Conservation (phyloP, 2,329 filamentous ascomycete genomes). For the Penicillium polonicum region DNA sequence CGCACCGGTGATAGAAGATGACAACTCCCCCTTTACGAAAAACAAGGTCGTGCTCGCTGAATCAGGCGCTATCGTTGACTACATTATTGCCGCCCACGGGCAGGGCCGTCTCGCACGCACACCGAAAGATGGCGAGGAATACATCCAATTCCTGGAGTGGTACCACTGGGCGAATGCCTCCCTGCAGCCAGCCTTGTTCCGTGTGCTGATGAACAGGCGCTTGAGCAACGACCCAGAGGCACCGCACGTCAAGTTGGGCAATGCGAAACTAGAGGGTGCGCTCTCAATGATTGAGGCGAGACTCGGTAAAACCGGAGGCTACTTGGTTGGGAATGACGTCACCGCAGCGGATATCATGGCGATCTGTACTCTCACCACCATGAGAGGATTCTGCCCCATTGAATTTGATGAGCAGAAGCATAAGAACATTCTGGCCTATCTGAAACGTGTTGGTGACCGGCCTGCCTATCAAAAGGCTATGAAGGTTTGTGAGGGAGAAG, state of each 20-base stretch:
- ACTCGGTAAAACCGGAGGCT: constrained; percentile 20
- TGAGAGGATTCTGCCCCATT: constrained; percentile 20
- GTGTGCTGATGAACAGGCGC: constrained; percentile 13
- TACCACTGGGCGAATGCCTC: constrained; percentile 25
- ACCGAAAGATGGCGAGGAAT: constrained; percentile 20
- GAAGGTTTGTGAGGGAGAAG: constrained; percentile 22
- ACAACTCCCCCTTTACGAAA: constrained; percentile 20
- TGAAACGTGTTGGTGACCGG: constrained; percentile 21
- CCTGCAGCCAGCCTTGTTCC: constrained; percentile 17
- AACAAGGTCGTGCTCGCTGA: constrained; percentile 19
- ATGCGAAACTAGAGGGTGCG: constrained; percentile 8
- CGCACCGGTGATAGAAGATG: constrained; percentile 25
- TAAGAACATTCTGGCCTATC: constrained; percentile 19
- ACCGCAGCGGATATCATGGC: constrained; percentile 26
- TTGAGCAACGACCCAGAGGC: background rate
- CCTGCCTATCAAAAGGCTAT: constrained; percentile 24
- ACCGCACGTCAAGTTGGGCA: background rate
- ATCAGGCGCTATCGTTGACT: constrained; percentile 23
- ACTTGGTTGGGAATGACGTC: constrained; percentile 20
- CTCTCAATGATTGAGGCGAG: constrained; percentile 19
- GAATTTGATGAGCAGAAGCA: constrained; percentile 20
- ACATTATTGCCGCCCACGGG: constrained; percentile 22
- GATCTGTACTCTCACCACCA: constrained; percentile 22
- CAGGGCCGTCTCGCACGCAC: constrained; percentile 18
- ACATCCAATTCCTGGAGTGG: constrained; percentile 23